phyloP scores from a whole-genome alignment of 2,329 filamentous ascomycete species.

The Xylariaceae sp. region DNA sequence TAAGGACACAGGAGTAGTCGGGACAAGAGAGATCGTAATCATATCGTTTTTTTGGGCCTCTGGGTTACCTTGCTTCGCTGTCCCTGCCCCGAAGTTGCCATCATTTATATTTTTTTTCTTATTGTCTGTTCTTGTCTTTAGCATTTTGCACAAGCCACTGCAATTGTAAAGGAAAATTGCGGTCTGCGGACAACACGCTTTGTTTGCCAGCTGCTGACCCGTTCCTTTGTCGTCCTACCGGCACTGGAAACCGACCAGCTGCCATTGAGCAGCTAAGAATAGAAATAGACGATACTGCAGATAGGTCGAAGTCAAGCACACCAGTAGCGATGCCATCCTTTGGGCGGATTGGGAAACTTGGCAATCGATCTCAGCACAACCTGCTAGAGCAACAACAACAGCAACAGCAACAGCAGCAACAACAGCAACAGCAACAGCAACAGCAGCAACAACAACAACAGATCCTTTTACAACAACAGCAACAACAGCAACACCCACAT shows the following conservation, averaged over 20 bases:
- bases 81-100: not conserved
- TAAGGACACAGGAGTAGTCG: not conserved
- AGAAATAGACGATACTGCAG: conserved; percentile 8
- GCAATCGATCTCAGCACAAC: conserved; percentile 44
- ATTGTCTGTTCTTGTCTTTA: not conserved
- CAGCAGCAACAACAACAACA: conserved; percentile 29
- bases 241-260: conserved; percentile 9
- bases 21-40: not conserved
- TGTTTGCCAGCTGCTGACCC: conserved; percentile 10
- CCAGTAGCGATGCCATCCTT: conserved; percentile 46
- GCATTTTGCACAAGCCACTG: conserved; percentile 1
- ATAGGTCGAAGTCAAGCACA: conserved; percentile 6
- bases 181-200: conserved; percentile 14
- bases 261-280: conserved; percentile 13
- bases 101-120: not conserved
- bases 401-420: conserved; percentile 20
- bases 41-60: not conserved
- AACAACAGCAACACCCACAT: conserved; percentile 20
- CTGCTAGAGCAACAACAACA: conserved; percentile 41
- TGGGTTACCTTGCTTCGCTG: not conserved
- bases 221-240: conserved; percentile 10
- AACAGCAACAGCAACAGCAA: conserved; percentile 31
- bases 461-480: conserved; percentile 29
- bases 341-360: conserved; percentile 48
- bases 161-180: conserved; percentile 1